phyloP scores from a whole-genome alignment of 2,329 filamentous ascomycete genomes.

The Fusarium humuli region DNA sequence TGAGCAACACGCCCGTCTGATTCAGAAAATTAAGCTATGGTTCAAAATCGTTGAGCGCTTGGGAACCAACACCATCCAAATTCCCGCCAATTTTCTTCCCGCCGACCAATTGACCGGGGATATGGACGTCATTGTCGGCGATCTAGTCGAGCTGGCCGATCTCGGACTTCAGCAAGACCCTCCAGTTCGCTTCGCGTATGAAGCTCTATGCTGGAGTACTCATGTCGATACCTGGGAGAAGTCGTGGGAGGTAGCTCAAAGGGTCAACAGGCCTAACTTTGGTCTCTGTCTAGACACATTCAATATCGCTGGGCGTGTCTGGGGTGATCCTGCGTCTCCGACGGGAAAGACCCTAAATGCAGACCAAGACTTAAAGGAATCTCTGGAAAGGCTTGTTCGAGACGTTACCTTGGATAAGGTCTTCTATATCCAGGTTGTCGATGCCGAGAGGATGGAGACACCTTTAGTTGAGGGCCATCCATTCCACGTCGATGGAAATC shows the following conservation, averaged over 20 bases:
- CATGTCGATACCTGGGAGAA: constrained; percentile 18
- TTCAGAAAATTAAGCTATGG: constrained; percentile 6
- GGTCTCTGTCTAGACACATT: constrained; percentile 14
- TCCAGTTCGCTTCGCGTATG: constrained; percentile 3
- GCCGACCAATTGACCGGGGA: constrained; percentile 15
- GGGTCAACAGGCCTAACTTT: constrained; percentile 9
- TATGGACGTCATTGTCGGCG: constrained; percentile 9
- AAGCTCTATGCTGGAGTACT: constrained; percentile 14
- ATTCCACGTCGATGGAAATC: constrained; percentile 11
- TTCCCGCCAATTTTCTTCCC: constrained; percentile 17
- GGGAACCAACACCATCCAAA: constrained; percentile 11
- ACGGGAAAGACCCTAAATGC: constrained; percentile 12
- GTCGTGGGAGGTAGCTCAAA: constrained; percentile 5
- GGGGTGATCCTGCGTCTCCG: constrained; percentile 9
- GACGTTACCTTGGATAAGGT: background rate
- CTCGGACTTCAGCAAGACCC: constrained; percentile 1
- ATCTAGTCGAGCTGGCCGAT: background rate
- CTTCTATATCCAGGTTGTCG: constrained; percentile 14
- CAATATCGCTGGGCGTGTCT: constrained; percentile 10
- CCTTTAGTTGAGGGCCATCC: constrained; percentile 5
- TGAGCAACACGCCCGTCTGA: background rate
- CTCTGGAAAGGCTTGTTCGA: background rate
- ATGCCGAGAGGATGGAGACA: constrained; percentile 11
- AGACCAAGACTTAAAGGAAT: constrained; percentile 15
- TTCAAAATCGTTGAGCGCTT: background rate